Percentiles rank a stretch among this genome's conserved stretches.
phyloP scores from a whole-genome alignment of 192 early-diverging fungal genomes.

The Diversispora eburnea region DNA sequence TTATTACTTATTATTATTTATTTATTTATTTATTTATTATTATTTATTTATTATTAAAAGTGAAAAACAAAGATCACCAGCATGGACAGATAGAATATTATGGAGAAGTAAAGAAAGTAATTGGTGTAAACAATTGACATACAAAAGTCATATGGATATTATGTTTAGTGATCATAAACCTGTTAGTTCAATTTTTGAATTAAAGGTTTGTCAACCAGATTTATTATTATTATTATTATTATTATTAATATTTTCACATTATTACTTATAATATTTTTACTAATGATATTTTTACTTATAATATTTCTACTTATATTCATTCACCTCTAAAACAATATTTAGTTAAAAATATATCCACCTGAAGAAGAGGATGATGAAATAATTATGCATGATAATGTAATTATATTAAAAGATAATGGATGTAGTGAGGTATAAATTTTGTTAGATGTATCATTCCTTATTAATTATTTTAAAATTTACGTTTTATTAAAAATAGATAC shows the following conservation, averaged over 20 bases:
- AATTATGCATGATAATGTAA: neutral
- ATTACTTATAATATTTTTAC: no score
- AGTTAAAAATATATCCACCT: conserved; percentile 5
- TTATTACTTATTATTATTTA: no score
- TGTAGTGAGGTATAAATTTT: neutral
- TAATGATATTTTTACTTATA: no score
- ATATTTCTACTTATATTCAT: no score
- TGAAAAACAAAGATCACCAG: conserved; percentile 78
- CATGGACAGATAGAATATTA: conserved; percentile 93
- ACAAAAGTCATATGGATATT: conserved; percentile 60
- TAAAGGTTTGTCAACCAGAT: conserved; percentile 43
- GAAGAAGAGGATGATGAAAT: neutral
- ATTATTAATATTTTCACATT: no score
- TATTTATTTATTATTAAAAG: conserved; percentile 27
- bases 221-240: conserved; percentile 5
- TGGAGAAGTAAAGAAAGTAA: conserved; percentile 67
- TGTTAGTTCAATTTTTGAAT: conserved; percentile 66
- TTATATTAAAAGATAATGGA: conserved; percentile 6
- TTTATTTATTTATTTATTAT: neutral
- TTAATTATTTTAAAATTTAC: no score
- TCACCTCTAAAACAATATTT: neutral
- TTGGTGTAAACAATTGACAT: conserved; percentile 49
- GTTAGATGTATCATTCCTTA: neutral
- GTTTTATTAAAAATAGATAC: no score
- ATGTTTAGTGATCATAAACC: conserved; percentile 90